phyloP scores from a whole-genome alignment of 2,329 filamentous ascomycete genomes.

The Curvularia verruculosa region DNA sequence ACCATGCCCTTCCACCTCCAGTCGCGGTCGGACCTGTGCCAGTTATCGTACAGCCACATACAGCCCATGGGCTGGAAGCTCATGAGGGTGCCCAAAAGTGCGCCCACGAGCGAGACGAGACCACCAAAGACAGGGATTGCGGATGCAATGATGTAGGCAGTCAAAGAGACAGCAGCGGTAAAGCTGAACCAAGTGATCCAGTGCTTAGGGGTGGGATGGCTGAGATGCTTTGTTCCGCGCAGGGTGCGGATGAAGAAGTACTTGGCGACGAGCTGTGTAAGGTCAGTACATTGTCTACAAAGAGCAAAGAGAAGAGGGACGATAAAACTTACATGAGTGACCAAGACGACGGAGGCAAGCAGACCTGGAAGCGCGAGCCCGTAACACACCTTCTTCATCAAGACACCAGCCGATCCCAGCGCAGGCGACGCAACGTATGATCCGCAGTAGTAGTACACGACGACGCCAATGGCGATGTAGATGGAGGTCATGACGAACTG shows the following conservation, averaged over 20 bases:
- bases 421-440: constrained; percentile 68
- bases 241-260: constrained; percentile 69
- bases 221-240: constrained; percentile 69
- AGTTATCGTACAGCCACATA: constrained; percentile 41
- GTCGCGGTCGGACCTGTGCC: constrained; percentile 17
- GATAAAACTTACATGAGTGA: constrained; percentile 26
- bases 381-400: constrained; percentile 69
- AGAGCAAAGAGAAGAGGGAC: neutral
- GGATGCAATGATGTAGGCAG: constrained; percentile 34
- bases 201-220: constrained; percentile 30
- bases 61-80: constrained; percentile 37
- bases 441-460: constrained; percentile 72
- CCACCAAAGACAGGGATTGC: constrained; percentile 38
- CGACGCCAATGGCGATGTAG: constrained; percentile 69
- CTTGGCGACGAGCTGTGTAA: constrained; percentile 29
- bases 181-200: constrained; percentile 36
- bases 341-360: constrained; percentile 31
- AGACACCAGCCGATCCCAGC: constrained; percentile 63
- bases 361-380: constrained; percentile 65
- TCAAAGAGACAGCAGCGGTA: constrained; percentile 24
- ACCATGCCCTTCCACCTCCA: constrained; percentile 30
- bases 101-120: constrained; percentile 34
- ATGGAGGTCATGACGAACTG: constrained; percentile 65
- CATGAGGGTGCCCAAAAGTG: constrained; percentile 36
- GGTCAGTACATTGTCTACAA: neutral